Conservation (phyloP, 257 asterid genomes). For the Phtheirospermum japonicum region DNA sequence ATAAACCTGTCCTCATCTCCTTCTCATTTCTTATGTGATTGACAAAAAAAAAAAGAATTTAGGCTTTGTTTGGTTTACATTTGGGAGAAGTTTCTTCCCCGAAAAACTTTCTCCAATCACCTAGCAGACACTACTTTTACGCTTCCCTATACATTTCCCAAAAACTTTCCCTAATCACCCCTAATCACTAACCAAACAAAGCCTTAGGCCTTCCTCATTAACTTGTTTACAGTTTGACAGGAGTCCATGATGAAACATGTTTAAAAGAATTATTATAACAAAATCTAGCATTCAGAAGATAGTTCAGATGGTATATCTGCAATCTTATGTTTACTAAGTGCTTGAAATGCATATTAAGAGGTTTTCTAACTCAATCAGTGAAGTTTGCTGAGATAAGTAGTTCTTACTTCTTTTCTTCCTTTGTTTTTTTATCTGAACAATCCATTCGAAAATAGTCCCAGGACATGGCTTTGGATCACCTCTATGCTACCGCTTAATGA, state of each 20-base stretch:
- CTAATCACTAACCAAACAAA: not conserved
- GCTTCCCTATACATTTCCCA: too few relatives aligned
- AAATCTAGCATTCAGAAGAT: conserved; percentile 1
- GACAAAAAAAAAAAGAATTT: not conserved
- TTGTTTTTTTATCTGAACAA: not conserved
- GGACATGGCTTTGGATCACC: conserved; percentile 1
- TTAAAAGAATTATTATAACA: not conserved
- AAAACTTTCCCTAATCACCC: too few relatives aligned
- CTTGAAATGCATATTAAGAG: too few relatives aligned
- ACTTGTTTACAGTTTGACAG: not conserved
- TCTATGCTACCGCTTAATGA: conserved; percentile 5
- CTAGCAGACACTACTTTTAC: too few relatives aligned
- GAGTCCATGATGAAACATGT: conserved; percentile 11
- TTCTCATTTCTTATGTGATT: not conserved
- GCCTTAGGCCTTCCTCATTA: not conserved
- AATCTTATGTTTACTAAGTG: not conserved
- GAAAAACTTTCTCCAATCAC: too few relatives aligned
- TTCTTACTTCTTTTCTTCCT: not conserved
- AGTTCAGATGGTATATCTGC: not conserved
- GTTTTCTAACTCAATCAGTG: not conserved
- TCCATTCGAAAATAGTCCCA: not conserved
- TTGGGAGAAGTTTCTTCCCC: too few relatives aligned
- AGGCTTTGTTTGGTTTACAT: too few relatives aligned
- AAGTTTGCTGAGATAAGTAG: not conserved
- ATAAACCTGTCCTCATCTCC: conserved; percentile 1